These are phyloP conservation scores for Apiotrichum gamsii DNA, from an alignment of 1,284 basidiomycete genomes.

Conservation along the genomic window DNA sequence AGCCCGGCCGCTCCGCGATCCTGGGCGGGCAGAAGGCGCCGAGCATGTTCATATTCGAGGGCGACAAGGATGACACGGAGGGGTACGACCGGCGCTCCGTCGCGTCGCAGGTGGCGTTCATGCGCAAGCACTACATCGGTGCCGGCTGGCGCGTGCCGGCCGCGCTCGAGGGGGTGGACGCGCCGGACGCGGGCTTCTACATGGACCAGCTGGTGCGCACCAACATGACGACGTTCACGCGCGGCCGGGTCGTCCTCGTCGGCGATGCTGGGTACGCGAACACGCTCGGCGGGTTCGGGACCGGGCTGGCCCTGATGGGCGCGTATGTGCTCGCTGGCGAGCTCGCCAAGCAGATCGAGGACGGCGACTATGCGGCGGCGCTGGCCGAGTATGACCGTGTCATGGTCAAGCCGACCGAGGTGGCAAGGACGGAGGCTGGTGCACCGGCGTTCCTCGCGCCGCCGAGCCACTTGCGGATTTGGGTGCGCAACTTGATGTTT, in stretches of 20 bases:
- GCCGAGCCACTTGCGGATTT: no score
- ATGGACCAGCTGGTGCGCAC: slow-evolving; percentile 24
- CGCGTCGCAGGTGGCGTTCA: neutral
- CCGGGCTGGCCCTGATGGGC: slow-evolving; percentile 20
- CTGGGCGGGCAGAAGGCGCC: neutral
- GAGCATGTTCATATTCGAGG: neutral
- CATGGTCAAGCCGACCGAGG: neutral
- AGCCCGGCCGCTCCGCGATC: neutral
- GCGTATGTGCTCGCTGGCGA: slow-evolving; percentile 30
- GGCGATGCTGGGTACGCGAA: slow-evolving; percentile 28
- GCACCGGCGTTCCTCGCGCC: no score
- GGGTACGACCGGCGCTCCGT: no score
- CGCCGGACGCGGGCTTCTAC: slow-evolving; percentile 24
- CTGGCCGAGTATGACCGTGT: neutral
- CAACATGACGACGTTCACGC: slow-evolving; percentile 7
- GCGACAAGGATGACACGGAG: no score
- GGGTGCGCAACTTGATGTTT: no score
- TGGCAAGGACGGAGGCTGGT: neutral
- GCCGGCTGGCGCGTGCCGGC: slow-evolving; percentile 1
- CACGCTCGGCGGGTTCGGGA: slow-evolving; percentile 25
- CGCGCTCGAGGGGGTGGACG: slow-evolving; percentile 10
- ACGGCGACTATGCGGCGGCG: neutral
- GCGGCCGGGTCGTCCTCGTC: slow-evolving; percentile 17
- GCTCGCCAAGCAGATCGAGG: slow-evolving; percentile 10
- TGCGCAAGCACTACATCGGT: neutral